Conservation (phyloP, 345 rosid genomes). For the Gossypium mustelinum region DNA sequence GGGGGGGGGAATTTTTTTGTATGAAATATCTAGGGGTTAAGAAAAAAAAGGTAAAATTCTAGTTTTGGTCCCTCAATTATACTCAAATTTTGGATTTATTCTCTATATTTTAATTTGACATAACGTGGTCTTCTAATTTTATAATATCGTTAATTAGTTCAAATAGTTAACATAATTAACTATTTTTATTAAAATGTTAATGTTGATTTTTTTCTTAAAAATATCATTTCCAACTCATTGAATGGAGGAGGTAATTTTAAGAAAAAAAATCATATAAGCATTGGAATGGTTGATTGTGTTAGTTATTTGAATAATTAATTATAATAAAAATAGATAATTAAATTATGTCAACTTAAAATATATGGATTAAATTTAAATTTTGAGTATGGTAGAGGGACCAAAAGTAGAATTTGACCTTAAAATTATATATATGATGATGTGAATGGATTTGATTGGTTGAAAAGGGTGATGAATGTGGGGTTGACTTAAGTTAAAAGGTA, state of each 20-base stretch:
- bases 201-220: neutral
- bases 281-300: too few relatives aligned
- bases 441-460: conserved; percentile 40
- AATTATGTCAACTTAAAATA: neutral
- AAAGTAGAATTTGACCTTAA: neutral
- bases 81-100: neutral
- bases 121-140: neutral
- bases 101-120: neutral
- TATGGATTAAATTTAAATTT: too few relatives aligned
- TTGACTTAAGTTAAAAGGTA: conserved; percentile 36
- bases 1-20: too few relatives aligned
- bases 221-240: neutral
- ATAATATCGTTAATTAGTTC: neutral
- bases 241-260: too few relatives aligned
- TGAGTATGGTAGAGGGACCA: neutral
- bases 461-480: conserved; percentile 25
- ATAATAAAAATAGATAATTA: neutral
- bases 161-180: neutral
- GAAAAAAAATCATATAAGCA: too few relatives aligned
- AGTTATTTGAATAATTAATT: neutral
- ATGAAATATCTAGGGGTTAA: too few relatives aligned
- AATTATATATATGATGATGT: conserved; percentile 30
- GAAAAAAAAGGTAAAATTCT: neutral
- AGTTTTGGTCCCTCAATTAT: neutral
- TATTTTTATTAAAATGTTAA: neutral